phyloP scores from a whole-genome alignment of 1,139 yeast genomes.

The Lodderomyces orthopsilosis region DNA sequence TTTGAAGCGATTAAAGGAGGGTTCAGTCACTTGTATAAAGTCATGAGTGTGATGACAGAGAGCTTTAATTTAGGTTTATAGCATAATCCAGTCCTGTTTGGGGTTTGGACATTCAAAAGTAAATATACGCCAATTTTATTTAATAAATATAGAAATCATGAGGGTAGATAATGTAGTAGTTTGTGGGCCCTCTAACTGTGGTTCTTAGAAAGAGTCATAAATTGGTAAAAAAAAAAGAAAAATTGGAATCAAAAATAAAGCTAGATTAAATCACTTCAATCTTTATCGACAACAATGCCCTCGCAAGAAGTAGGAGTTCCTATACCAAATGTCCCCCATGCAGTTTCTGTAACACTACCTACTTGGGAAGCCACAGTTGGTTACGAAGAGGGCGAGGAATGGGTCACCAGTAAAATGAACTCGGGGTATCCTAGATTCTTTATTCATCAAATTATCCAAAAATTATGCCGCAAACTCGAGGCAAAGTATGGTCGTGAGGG shows the following conservation, averaged over 20 bases:
- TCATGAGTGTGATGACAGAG: background rate
- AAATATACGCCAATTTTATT: background rate
- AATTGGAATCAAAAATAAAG: background rate
- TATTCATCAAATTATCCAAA: slow-evolving; percentile 69
- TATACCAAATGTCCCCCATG: slow-evolving; percentile 89
- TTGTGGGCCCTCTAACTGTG: background rate
- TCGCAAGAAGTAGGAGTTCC: slow-evolving; percentile 69
- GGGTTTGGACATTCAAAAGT: background rate
- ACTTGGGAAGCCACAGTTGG: slow-evolving; percentile 93
- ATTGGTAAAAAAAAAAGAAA: background rate
- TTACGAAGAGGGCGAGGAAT: slow-evolving; percentile 84
- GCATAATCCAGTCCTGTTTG: background rate
- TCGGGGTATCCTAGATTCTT: slow-evolving; percentile 91
- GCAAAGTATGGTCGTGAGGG: slow-evolving; percentile 73
- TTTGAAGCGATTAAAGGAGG: slow-evolving; percentile 59
- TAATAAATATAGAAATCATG: too few species aligned
- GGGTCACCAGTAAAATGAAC: slow-evolving; percentile 78
- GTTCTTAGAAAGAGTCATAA: background rate
- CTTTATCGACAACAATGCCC: slow-evolving; percentile 19
- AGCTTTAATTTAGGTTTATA: background rate
- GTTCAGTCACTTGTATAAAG: slow-evolving; percentile 69
- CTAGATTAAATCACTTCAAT: too few species aligned
- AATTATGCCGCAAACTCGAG: slow-evolving; percentile 50
- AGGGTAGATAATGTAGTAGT: too few species aligned
- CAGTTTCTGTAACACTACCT: slow-evolving; percentile 90